Evolutionary conservation across 2,329 filamentous ascomycete species (phyloP).

Genomic region (Cryphonectria radicalis): DNA sequence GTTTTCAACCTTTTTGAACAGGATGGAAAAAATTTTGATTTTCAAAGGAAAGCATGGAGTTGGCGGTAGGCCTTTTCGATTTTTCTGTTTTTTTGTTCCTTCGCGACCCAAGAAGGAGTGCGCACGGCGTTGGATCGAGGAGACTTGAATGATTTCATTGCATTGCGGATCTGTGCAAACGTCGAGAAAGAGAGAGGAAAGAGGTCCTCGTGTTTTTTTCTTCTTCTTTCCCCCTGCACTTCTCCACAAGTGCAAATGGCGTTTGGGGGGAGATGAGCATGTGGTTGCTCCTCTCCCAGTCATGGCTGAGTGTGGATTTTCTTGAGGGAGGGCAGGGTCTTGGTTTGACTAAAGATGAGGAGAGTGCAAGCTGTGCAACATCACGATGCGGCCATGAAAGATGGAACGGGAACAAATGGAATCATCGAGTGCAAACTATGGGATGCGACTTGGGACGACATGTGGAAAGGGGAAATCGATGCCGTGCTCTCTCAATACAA

Average conservation of each 20-base stretch:
- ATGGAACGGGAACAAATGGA: not conserved
- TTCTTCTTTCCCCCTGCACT: not conserved
- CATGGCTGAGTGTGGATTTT: not conserved
- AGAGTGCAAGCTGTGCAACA: not conserved
- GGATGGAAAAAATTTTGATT: not conserved
- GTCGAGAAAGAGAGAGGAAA: not conserved
- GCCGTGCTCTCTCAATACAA: not conserved
- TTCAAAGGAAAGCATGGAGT: constrained; percentile 13
- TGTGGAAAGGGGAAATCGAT: not conserved
- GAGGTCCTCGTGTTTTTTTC: not conserved
- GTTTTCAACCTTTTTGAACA: constrained; percentile 11
- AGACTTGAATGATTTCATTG: not conserved
- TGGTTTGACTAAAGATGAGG: not conserved
- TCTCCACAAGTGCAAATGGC: not conserved
- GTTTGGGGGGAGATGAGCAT: not conserved
- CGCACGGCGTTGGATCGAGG: not conserved
- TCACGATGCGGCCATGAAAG: not conserved
- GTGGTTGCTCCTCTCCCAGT: not conserved
- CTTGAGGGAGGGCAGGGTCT: not conserved
- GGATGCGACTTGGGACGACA: not conserved
- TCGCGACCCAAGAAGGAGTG: not conserved
- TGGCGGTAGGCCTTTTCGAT: constrained; percentile 7
- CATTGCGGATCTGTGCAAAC: not conserved
- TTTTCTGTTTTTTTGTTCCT: not conserved
- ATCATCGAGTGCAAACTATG: not conserved